phyloP scores from a whole-genome alignment of 2,329 filamentous ascomycete species.

The Exophiala sp. region DNA sequence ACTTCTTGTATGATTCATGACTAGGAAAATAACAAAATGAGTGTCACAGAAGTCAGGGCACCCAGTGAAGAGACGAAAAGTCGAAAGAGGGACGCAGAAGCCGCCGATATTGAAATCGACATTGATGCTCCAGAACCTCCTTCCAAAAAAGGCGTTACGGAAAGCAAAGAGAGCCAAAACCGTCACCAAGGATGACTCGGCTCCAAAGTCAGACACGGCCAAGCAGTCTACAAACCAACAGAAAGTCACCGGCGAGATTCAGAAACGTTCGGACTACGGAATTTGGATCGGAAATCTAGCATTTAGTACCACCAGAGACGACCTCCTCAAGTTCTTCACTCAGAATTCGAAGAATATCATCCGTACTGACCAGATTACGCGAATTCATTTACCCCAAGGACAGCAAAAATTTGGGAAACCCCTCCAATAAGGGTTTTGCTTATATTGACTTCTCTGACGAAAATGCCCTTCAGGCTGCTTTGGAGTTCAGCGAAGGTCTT shows the following conservation, averaged over 20 bases:
- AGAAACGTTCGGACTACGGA: conserved; percentile 66
- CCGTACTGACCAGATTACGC: conserved; percentile 65
- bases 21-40: conserved; percentile 24
- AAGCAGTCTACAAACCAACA: not conserved
- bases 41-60: conserved; percentile 8
- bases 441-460: conserved; percentile 81
- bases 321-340: conserved; percentile 70
- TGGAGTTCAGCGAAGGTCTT: conserved; percentile 79
- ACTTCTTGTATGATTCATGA: no score
- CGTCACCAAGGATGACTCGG: not conserved
- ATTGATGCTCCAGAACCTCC: conserved; percentile 83
- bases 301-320: conserved; percentile 69
- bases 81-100: conserved; percentile 24
- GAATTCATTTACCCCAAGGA: conserved; percentile 69
- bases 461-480: conserved; percentile 66
- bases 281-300: conserved; percentile 95
- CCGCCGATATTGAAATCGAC: conserved; percentile 75
- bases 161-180: conserved; percentile 67
- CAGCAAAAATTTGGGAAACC: conserved; percentile 48
- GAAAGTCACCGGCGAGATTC: conserved; percentile 34
- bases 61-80: conserved; percentile 1
- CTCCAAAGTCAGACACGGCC: conserved; percentile 29
- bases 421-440: conserved; percentile 87
- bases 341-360: conserved; percentile 33
- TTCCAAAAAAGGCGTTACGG: conserved; percentile 87